Percentiles rank a stretch among this genome's conserved stretches.
These are phyloP conservation scores for Russula olivacea DNA, from an alignment of 768 basidiomycete genomes.

Conservation along the genomic window DNA sequence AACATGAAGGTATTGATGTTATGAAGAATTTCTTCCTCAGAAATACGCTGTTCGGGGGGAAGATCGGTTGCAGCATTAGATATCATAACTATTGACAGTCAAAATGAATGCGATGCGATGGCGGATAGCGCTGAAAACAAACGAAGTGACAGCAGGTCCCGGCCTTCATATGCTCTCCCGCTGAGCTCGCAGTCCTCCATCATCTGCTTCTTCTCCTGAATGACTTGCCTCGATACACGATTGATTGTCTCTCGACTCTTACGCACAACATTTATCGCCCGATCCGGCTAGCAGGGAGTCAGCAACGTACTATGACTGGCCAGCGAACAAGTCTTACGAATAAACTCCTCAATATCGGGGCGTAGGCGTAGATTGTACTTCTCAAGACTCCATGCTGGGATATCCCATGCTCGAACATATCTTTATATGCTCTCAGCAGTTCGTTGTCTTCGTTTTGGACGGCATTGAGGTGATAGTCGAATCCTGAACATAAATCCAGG, in stretches of 20 bases:
- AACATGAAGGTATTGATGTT: constrained; percentile 89
- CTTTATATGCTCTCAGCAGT: constrained; percentile 71
- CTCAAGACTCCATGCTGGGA: constrained; percentile 47
- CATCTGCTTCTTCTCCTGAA: constrained; percentile 74
- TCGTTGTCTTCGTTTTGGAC: constrained; percentile 75
- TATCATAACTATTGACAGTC: constrained; percentile 49
- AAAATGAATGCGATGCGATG: not conserved
- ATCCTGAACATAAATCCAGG: constrained; percentile 43
- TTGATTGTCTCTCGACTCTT: constrained; percentile 59
- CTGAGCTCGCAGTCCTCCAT: constrained; percentile 55
- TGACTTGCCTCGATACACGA: constrained; percentile 65
- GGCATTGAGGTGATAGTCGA: constrained; percentile 82
- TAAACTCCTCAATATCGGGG: constrained; percentile 49
- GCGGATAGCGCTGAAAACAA: constrained; percentile 30
- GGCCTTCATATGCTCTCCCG: constrained; percentile 50
- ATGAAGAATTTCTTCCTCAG: constrained; percentile 81
- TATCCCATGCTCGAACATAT: constrained; percentile 74
- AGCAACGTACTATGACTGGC: not conserved
- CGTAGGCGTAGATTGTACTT: constrained; percentile 49
- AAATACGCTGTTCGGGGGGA: constrained; percentile 62
- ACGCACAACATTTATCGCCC: constrained; percentile 43
- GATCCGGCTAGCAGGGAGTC: constrained; percentile 44
- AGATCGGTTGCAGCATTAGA: constrained; percentile 73
- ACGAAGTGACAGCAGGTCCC: constrained; percentile 82
- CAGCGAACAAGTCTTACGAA: constrained; percentile 43